Evolutionary conservation across 345 rosid species (phyloP).

Genomic region (Brassica cretica): DNA sequence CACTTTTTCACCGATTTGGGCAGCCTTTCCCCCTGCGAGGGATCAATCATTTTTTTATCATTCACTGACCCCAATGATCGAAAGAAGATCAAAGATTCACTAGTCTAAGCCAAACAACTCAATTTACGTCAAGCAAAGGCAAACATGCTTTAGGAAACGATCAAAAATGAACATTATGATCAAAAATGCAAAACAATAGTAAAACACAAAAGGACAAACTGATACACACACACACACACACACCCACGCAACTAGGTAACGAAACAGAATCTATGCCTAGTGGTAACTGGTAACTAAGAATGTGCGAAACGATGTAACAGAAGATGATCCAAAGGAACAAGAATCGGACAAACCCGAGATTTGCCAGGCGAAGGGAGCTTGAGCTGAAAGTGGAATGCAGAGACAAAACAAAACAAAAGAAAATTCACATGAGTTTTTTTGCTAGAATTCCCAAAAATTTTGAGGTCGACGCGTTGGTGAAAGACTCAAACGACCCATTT

Average conservation of each 20-base stretch:
- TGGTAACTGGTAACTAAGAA: background rate
- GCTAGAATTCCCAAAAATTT: background rate
- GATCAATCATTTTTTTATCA: background rate
- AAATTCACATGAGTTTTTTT: background rate
- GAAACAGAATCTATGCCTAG: background rate
- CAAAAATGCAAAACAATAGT: background rate
- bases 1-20: background rate
- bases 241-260: background rate
- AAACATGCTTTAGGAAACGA: background rate
- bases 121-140: constrained; percentile 10
- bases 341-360: background rate
- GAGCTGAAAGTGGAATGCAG: background rate
- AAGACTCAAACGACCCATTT: background rate
- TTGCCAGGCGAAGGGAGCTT: background rate
- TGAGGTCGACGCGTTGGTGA: background rate
- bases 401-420: background rate
- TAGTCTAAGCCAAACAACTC: background rate
- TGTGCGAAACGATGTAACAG: background rate
- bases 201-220: background rate
- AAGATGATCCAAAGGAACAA: background rate
- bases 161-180: background rate
- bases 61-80: background rate
- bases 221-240: too few species aligned
- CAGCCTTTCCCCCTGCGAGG: constrained; percentile 20
- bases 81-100: background rate